Percentiles rank a stretch among this genome's conserved stretches.
Evolutionary conservation across 208 protist genomes (phyloP).

Genomic region (Strigomonas culicis): DNA sequence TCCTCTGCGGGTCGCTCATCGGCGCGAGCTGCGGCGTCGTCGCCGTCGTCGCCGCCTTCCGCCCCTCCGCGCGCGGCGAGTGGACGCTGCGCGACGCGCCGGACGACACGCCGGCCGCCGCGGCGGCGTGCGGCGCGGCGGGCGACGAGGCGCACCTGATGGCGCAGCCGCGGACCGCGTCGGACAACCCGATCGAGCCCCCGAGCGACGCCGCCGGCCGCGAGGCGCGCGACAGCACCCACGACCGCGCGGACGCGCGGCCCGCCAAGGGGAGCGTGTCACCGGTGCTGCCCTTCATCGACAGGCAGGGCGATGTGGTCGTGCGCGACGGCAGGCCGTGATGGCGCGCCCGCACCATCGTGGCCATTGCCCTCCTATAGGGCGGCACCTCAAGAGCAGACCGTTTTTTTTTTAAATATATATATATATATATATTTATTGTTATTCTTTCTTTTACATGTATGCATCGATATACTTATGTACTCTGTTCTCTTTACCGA

Average conservation of each 20-base stretch:
- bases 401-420: background rate
- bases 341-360: too few species aligned
- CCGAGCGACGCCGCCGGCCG: background rate
- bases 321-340: too few species aligned
- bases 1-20: conserved; percentile 62
- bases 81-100: conserved; percentile 40
- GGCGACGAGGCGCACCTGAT: background rate
- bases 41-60: conserved; percentile 29
- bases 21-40: conserved; percentile 41
- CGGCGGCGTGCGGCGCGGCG: background rate
- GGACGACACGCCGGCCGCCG: conserved; percentile 3
- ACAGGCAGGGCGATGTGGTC: too few species aligned
- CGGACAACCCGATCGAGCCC: background rate
- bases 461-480: too few species aligned
- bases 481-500: too few species aligned
- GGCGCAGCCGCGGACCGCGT: too few species aligned
- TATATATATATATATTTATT: background rate
- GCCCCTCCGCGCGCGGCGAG: conserved; percentile 23
- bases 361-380: too few species aligned
- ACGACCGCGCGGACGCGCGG: background rate
- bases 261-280: background rate
- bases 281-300: background rate
- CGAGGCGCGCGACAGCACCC: conserved; percentile 3
- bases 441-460: too few species aligned
- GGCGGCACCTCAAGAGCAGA: too few species aligned